Evolutionary conservation across 345 rosid species (phyloP).

Genomic region (Psidium friedrichsthalianum): DNA sequence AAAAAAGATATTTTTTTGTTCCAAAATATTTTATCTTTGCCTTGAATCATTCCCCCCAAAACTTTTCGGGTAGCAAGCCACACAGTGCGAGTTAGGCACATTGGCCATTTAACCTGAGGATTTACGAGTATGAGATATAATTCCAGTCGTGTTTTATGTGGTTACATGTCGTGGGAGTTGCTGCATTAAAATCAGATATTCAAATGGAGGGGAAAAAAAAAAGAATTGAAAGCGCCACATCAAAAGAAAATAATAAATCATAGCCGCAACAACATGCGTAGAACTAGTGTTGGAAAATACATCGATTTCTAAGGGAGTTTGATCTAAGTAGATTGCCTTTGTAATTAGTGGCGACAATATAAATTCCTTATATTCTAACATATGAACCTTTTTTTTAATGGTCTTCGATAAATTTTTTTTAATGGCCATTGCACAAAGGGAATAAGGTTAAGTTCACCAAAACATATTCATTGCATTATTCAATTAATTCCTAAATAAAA

Average conservation of each 20-base stretch:
- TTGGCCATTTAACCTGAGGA: not conserved
- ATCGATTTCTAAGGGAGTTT: not conserved
- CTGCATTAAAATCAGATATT: not conserved
- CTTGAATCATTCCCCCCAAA: too few species aligned
- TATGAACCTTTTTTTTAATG: not conserved
- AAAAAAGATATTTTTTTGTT: too few species aligned
- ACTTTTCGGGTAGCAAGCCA: too few species aligned
- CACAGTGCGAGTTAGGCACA: not conserved
- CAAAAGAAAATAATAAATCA: not conserved
- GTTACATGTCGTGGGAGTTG: not conserved
- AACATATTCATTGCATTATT: not conserved
- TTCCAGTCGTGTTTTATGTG: not conserved
- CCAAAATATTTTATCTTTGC: too few species aligned
- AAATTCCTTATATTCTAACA: not conserved
- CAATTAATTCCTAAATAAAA: not conserved
- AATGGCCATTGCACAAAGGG: not conserved
- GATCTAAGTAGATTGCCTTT: not conserved
- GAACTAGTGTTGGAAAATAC: not conserved
- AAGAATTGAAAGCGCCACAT: too few species aligned
- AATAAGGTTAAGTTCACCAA: not conserved
- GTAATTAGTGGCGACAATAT: not conserved
- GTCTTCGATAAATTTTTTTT: too few species aligned
- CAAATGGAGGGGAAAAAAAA: not conserved
- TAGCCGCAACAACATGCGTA: not conserved
- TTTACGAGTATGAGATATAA: not conserved